These are phyloP conservation scores for Leccinellum albellum DNA, from an alignment of 768 basidiomycete genomes.

Conservation along the genomic window DNA sequence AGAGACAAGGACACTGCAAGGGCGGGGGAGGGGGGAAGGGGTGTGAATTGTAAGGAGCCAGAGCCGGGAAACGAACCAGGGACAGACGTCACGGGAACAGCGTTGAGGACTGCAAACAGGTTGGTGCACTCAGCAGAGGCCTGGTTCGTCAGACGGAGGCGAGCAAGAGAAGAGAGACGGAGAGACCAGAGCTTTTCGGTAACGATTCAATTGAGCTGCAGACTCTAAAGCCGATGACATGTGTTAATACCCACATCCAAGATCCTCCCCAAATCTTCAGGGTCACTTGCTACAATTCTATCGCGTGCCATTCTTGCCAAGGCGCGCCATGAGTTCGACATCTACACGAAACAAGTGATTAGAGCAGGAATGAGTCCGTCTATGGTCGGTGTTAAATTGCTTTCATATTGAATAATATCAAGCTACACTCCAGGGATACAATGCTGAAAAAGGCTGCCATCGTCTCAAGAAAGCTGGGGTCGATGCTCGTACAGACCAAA, in stretches of 20 bases:
- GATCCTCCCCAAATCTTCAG: conserved; percentile 61
- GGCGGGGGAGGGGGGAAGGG: conserved; percentile 36
- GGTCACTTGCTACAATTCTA: conserved; percentile 64
- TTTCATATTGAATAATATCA: conserved; percentile 19
- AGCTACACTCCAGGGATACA: conserved; percentile 22
- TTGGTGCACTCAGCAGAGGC: conserved; percentile 82
- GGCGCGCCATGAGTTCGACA: conserved; percentile 86
- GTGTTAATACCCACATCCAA: conserved; percentile 52
- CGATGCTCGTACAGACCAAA: conserved; percentile 24
- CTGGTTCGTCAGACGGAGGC: conserved; percentile 82
- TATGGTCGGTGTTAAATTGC: not conserved
- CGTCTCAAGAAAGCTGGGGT: not conserved
- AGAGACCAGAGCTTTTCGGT: conserved; percentile 74
- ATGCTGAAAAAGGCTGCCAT: conserved; percentile 14
- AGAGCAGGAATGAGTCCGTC: conserved; percentile 9
- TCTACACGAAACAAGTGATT: conserved; percentile 40
- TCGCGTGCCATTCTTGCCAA: conserved; percentile 83
- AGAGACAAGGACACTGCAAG: conserved; percentile 5
- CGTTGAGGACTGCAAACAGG: conserved; percentile 66
- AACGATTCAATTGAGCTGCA: conserved; percentile 1
- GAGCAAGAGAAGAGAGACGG: conserved; percentile 72
- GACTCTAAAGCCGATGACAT: not conserved
- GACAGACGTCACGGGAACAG: conserved; percentile 48
- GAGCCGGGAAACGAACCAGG: conserved; percentile 52
- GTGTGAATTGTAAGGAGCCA: conserved; percentile 2